Percentiles rank a stretch among this genome's conserved stretches.
Conservation (phyloP, 805 yeast genomes). For the Candida awuae region DNA sequence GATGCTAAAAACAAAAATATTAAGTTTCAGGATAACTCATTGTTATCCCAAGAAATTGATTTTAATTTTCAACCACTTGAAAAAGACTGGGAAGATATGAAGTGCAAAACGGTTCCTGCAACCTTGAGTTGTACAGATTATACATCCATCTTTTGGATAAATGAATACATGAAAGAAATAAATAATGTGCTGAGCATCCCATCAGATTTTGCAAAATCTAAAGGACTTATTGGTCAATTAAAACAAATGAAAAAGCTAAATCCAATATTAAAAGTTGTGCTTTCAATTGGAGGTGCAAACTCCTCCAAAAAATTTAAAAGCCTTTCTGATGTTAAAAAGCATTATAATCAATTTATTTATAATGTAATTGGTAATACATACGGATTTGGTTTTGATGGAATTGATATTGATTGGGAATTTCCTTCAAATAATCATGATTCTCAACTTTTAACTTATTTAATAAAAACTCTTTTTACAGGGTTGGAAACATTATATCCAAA, state of each 20-base stretch:
- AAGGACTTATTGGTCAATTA: constrained; percentile 27
- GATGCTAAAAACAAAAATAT: constrained; percentile 46
- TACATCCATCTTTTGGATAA: constrained; percentile 5
- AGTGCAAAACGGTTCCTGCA: background rate
- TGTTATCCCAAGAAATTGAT: constrained; percentile 49
- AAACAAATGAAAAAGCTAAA: constrained; percentile 21
- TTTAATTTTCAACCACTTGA: constrained; percentile 12
- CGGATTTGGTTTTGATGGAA: constrained; percentile 71
- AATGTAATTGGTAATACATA: constrained; percentile 41
- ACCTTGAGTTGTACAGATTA: background rate
- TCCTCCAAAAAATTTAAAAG: constrained; percentile 35
- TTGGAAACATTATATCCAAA: constrained; percentile 4
- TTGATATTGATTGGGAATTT: constrained; percentile 94
- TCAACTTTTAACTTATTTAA: constrained; percentile 33
- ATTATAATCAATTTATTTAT: constrained; percentile 39
- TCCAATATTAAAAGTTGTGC: constrained; percentile 41
- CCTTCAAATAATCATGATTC: constrained; percentile 45
- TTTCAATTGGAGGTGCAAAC: constrained; percentile 82
- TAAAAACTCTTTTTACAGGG: constrained; percentile 20
- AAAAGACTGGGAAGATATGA: constrained; percentile 1
- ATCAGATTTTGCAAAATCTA: background rate
- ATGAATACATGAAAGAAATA: background rate
- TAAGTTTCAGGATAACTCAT: constrained; percentile 38
- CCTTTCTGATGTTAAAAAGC: constrained; percentile 18
- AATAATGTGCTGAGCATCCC: background rate